These are phyloP conservation scores for Mortierella polycephala DNA, from an alignment of 371 early-diverging fungal genomes.

Conservation along the genomic window DNA sequence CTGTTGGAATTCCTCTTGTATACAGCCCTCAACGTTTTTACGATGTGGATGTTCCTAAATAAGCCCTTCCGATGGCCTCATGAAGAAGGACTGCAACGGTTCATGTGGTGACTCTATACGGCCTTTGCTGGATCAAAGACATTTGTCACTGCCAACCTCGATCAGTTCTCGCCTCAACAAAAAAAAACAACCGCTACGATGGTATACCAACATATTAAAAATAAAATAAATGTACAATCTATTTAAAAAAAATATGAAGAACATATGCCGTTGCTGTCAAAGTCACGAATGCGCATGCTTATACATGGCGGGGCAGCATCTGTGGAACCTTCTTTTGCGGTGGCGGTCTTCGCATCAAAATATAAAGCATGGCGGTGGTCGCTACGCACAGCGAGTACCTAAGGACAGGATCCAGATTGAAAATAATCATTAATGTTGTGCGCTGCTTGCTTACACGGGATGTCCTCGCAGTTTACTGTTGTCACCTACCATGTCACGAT, in stretches of 20 bases:
- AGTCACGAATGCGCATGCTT: not conserved
- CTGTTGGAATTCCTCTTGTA: slow-evolving; percentile 61
- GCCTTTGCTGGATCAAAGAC: slow-evolving; percentile 16
- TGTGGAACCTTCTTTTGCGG: slow-evolving; percentile 34
- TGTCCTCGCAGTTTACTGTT: no score
- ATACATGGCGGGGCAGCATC: slow-evolving; percentile 51
- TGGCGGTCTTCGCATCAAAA: slow-evolving; percentile 58
- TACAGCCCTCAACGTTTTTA: slow-evolving; percentile 63
- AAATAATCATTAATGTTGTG: no score
- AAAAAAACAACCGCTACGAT: not conserved
- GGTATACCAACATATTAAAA: not conserved
- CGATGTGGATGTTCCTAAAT: slow-evolving; percentile 77
- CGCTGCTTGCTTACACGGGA: not conserved
- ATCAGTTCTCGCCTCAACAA: no score
- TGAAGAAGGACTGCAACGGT: slow-evolving; percentile 77
- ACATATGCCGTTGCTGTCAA: not conserved
- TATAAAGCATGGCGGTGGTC: slow-evolving; percentile 75
- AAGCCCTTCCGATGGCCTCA: slow-evolving; percentile 79
- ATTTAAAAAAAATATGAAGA: not conserved
- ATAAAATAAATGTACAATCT: slow-evolving; percentile 1
- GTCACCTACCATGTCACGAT: slow-evolving; percentile 84
- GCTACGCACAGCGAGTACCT: slow-evolving; percentile 73
- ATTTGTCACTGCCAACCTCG: not conserved
- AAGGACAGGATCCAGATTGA: not conserved
- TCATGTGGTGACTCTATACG: slow-evolving; percentile 88